phyloP scores from a whole-genome alignment of 306 rosid genomes.

The Sphenostylis stenocarpa region DNA sequence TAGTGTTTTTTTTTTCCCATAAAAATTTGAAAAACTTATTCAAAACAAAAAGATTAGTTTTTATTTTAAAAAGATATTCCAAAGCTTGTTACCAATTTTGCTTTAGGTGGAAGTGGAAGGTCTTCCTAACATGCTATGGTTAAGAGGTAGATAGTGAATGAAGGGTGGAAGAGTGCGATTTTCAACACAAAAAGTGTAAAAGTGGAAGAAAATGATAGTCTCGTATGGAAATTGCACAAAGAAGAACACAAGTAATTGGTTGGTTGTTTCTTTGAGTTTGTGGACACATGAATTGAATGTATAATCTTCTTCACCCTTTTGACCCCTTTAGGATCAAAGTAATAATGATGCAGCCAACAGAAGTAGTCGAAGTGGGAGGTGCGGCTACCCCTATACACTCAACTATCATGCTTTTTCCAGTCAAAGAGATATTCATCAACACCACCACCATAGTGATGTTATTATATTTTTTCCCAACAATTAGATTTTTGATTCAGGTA shows the following conservation, averaged over 20 bases:
- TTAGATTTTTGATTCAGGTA: no score
- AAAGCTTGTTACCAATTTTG: slow-evolving; percentile 16
- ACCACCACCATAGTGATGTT: neutral
- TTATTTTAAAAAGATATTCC: neutral
- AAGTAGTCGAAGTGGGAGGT: neutral
- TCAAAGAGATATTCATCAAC: neutral
- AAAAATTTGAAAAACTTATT: neutral
- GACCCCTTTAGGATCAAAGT: slow-evolving; percentile 7
- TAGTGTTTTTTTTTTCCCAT: neutral
- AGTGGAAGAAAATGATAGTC: slow-evolving; percentile 38
- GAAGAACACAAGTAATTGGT: neutral
- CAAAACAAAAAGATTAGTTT: neutral
- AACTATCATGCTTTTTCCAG: neutral
- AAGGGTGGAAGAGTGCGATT: neutral
- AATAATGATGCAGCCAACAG: neutral
- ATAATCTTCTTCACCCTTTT: slow-evolving; percentile 11
- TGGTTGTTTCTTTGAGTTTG: neutral
- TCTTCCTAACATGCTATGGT: no score
- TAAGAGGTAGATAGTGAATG: neutral
- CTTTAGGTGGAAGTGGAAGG: slow-evolving; percentile 39
- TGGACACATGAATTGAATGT: neutral
- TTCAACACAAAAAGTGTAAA: slow-evolving; percentile 43
- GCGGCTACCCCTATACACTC: neutral
- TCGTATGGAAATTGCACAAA: slow-evolving; percentile 10
- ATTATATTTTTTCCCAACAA: no score